Conservation (phyloP, 1,139 yeast genomes). For the Wickerhamomyces sp. region DNA sequence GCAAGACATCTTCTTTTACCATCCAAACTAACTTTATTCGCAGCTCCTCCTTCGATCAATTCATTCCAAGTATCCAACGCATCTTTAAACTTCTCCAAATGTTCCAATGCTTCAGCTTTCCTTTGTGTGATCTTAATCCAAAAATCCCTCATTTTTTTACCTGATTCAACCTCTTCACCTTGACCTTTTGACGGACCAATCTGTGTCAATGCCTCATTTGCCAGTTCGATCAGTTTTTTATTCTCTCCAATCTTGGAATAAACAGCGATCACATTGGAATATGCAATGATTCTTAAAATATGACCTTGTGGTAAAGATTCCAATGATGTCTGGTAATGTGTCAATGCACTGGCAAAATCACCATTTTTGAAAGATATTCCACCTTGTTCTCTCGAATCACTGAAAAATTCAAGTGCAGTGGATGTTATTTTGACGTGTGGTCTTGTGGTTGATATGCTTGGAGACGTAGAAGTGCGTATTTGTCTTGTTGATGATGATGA, state of each 20-base stretch:
- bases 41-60: slow-evolving; percentile 63
- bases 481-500: slow-evolving; percentile 11
- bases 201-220: slow-evolving; percentile 53
- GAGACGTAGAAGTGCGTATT: no score
- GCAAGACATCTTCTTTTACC: slow-evolving; percentile 77
- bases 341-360: slow-evolving; percentile 68
- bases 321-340: slow-evolving; percentile 57
- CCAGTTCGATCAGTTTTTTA: slow-evolving; percentile 49
- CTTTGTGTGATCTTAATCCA: slow-evolving; percentile 67
- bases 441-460: no score
- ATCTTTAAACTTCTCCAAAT: slow-evolving; percentile 60
- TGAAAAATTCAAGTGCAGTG: slow-evolving; percentile 41
- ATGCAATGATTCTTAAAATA: slow-evolving; percentile 59
- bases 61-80: slow-evolving; percentile 59
- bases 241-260: slow-evolving; percentile 71
- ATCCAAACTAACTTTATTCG: slow-evolving; percentile 63
- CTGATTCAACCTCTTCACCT: slow-evolving; percentile 38
- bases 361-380: slow-evolving; percentile 66
- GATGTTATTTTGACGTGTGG: slow-evolving; percentile 27
- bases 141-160: slow-evolving; percentile 60
- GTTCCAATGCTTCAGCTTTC: slow-evolving; percentile 81
- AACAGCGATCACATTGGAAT: slow-evolving; percentile 74
- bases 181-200: slow-evolving; percentile 40
- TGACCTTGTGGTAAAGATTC: slow-evolving; percentile 60
- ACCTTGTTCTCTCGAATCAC: slow-evolving; percentile 56